Conservation (phyloP, 2,329 filamentous ascomycete species). For the Ophiocordyceps sinensis region DNA sequence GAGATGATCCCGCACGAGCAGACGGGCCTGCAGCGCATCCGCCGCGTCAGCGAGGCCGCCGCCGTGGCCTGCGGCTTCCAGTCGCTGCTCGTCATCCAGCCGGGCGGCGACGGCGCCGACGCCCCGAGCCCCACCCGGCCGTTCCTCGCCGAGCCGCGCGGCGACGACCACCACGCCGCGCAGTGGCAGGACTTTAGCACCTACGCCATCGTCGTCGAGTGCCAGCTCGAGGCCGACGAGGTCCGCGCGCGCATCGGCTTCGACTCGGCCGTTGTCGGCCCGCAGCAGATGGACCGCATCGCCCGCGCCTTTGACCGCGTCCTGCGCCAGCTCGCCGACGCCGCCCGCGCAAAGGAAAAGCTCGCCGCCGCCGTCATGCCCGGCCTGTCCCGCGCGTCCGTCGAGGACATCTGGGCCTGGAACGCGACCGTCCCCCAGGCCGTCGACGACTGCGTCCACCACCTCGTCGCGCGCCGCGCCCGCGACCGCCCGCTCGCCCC, state of each 20-base stretch:
- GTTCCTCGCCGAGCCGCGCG: conserved; percentile 1
- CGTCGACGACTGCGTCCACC: conserved; percentile 8
- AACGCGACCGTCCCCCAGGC: conserved; percentile 5
- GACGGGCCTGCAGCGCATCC: conserved; percentile 15
- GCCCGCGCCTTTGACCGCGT: conserved; percentile 3
- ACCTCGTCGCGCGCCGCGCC: conserved; percentile 4
- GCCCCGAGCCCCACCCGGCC: background rate
- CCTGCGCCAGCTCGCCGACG: conserved; percentile 3
- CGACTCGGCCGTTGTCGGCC: conserved; percentile 3
- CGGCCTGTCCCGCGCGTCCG: conserved; percentile 4
- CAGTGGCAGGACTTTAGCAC: conserved; percentile 5
- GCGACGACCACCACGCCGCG: background rate
- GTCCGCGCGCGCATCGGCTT: conserved; percentile 4
- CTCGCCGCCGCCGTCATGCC: conserved; percentile 2
- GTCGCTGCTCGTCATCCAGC: conserved; percentile 7
- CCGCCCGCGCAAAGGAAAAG: background rate
- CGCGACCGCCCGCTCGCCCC: conserved; percentile 5
- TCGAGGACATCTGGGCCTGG: conserved; percentile 7
- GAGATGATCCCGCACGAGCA: conserved; percentile 15
- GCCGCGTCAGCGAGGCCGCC: conserved; percentile 2
- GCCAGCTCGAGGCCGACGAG: conserved; percentile 4
- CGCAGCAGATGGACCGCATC: conserved; percentile 2
- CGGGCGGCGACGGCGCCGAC: conserved; percentile 1
- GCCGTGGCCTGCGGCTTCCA: conserved; percentile 5
- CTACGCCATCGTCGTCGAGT: conserved; percentile 5